Base-by-base conservation (phyloP, 2,329 filamentous ascomycete species). In the Aureobasidium uvarum region DNA sequence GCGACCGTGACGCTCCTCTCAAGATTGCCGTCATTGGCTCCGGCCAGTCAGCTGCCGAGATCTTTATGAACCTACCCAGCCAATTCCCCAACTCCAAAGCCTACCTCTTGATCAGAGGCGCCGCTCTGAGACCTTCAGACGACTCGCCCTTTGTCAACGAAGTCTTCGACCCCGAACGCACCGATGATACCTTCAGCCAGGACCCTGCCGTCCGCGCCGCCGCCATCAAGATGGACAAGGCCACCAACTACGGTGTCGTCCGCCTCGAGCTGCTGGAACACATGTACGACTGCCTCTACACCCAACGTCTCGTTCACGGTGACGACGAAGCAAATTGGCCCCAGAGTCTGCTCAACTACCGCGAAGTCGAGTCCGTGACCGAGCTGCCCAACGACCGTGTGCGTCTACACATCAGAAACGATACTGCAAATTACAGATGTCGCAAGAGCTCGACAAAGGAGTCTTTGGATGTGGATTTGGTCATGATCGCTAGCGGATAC, bases 81-180 rank as follows among this genome's bases (percentile, higher is more conserved):
- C 81, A 91, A 54, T 97, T 96, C 75, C 92, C 92, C 45, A 92
- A 94, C 74, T 87, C 90, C 33, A 84, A 85, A 71, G 93, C 92
- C 0, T 85, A 82, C 41, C 79, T 99, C 66, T 81, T 97, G 67
- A 94, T 96, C 82, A 88, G 91, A 70, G 88, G 89, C 48, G 86
- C 92, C 68, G 92, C 94, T 65, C 79, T 99, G 67, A 87, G 90
- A 71, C 94, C 94, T 1, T 96, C 92, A 74, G 94, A 99, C 74
- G 95, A 98, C 76, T 96, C 92, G 63, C 95, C 94, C 20, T 98
- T 98, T 72, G 92, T 98, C 71, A 98, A 98, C 77, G 92, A 95
- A 73, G 91, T 98, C 74, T 98, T 98, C 82, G 92, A 98, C 79
- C 94, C 94, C 1, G 87, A 89, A 39, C 89, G 88, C 67, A 87